Evolutionary conservation across 2,329 filamentous ascomycete genomes (phyloP).

Genomic region (Domatiomyces globalis): DNA sequence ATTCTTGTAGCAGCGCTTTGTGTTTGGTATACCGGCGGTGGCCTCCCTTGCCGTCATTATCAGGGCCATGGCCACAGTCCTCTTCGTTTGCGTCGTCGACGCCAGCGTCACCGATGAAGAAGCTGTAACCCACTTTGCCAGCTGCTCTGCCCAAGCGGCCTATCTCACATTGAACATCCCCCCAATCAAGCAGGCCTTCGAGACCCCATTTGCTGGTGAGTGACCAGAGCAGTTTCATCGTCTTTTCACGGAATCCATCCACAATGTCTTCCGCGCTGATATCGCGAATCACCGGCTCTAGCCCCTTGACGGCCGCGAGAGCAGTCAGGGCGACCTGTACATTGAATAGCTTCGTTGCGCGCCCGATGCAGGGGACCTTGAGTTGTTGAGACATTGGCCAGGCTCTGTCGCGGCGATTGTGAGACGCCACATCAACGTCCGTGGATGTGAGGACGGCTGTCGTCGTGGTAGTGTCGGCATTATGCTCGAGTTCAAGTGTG

Average conservation of each 20-base stretch:
- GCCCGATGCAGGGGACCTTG: conserved; percentile 42
- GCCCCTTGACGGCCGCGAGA: conserved; percentile 31
- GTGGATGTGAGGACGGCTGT: neutral
- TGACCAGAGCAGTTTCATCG: conserved; percentile 45
- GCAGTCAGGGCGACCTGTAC: conserved; percentile 43
- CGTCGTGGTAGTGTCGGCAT: conserved; percentile 23
- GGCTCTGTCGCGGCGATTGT: conserved; percentile 2
- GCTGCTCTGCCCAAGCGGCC: conserved; percentile 24
- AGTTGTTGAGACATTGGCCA: conserved; percentile 43
- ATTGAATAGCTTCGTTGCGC: conserved; percentile 45
- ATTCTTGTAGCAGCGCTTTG: conserved; percentile 37
- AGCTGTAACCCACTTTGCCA: conserved; percentile 14
- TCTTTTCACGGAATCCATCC: conserved; percentile 51
- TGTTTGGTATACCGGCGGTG: conserved; percentile 21
- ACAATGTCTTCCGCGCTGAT: conserved; percentile 46
- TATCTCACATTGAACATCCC: conserved; percentile 40
- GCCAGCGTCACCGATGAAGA: conserved; percentile 6
- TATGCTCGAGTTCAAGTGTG: conserved; percentile 25
- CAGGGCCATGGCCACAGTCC: conserved; percentile 15
- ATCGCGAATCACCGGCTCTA: conserved; percentile 28
- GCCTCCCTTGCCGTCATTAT: conserved; percentile 19
- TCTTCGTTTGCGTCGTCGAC: conserved; percentile 15
- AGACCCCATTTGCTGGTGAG: conserved; percentile 45
- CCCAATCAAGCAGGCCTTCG: conserved; percentile 40
- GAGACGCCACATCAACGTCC: conserved; percentile 8